These are phyloP conservation scores for Lunularia cruciata DNA, from an alignment of 225 moss, liverwort and hornwort genomes.

Conservation along the genomic window DNA sequence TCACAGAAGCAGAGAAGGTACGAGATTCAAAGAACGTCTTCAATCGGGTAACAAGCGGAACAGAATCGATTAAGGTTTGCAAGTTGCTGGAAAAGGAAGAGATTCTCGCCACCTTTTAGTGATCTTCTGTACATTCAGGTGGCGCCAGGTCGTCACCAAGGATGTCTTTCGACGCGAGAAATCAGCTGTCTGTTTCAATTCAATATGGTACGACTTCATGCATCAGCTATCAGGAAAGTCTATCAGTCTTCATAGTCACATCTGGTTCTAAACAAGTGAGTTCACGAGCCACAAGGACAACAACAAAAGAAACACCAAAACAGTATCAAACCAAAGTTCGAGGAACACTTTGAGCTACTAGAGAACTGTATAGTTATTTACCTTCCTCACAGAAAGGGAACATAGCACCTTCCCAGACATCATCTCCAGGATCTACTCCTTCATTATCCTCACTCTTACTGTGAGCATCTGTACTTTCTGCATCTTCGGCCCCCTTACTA, in stretches of 20 bases:
- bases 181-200: conserved; percentile 70
- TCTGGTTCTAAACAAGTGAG: not conserved
- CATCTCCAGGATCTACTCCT: conserved; percentile 66
- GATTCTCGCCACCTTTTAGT: conserved; percentile 31
- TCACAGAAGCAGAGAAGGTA: conserved; percentile 38
- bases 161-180: not conserved
- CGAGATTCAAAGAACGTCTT: conserved; percentile 32
- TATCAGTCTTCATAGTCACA: no score
- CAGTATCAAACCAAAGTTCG: no score
- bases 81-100: conserved; percentile 4
- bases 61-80: conserved; percentile 3
- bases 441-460: conserved; percentile 94
- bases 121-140: conserved; percentile 32
- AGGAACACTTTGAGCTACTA: not conserved
- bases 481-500: conserved; percentile 59
- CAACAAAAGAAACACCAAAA: no score
- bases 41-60: conserved; percentile 28
- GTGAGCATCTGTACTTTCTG: conserved; percentile 72
- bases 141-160: conserved; percentile 18
- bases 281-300: no score
- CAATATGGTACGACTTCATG: conserved; percentile 17
- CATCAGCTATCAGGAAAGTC: conserved; percentile 23
- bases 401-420: conserved; percentile 95
- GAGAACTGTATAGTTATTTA: conserved; percentile 30
- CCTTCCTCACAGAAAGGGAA: conserved; percentile 97